Base-by-base conservation (phyloP, 2,329 filamentous ascomycete genomes). In the Ophiognomonia clavigignenti-juglandacearum region DNA sequence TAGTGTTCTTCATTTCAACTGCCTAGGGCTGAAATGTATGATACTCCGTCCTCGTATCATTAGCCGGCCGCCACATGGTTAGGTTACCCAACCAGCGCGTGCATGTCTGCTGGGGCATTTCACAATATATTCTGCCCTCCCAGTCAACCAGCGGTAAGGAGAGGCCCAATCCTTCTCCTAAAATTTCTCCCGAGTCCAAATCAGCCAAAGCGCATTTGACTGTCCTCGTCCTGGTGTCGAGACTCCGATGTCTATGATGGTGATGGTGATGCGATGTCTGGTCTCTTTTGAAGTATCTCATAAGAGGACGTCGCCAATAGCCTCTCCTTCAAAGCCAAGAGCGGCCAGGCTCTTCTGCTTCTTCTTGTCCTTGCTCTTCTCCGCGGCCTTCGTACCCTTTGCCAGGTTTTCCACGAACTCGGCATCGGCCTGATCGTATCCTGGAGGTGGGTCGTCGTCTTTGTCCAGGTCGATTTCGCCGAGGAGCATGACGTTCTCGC, bases 391-490 rank as follows among this genome's bases (percentile, higher is more conserved):
- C 62, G 83, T 81, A 61, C 86, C 77, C 65, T 88, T 86, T 54
- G 85, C 86, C 37, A 93, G 66, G 52, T 82, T 72, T 1, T 88
- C 77, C 2, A 82, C 89, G 54, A 65, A 61, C 58, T 80, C 71
- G 54, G 56, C 29, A 9, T 64, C 61, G 37, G 61, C 64, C 57
- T 74, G 72, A 56, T 77, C 73, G 57, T 86, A 89, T 26, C 83
- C 82, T 4, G 74, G 65, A 1, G 88, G 89, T 13, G 89, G 76
- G 49, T 95, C 84, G 65, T 98, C 93, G 67, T 98, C 93, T 61
- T 86, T 89, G 72, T 98, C 93, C 20, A 98, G 80, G 64, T 98
- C 93, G 59, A 98, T 95, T 68, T 97, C 95, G 31, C 93, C 93
- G 16, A 97, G 78, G 37, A 98, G 74, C 43, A 96, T 75, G n/a